Evolutionary conservation across 305 asterid species (phyloP), one percentile per base, ranked within the genome.

Genomic region (Striga hermonthica): DNA sequence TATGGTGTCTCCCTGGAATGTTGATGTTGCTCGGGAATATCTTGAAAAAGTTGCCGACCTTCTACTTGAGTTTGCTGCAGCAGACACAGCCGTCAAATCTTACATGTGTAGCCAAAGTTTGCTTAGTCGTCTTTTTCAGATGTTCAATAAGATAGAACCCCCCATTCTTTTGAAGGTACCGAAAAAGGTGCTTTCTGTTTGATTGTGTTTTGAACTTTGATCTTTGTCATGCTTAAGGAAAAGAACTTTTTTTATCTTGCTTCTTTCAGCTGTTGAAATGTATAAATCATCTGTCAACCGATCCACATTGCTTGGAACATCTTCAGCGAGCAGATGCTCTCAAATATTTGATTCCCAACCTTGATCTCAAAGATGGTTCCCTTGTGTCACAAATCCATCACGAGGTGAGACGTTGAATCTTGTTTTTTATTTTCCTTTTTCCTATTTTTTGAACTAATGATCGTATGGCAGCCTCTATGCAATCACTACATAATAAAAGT

Each of bases 301-400:
- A 94, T 71, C 97, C 97, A 56, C 95, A 91, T 76, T 94, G 99
- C 81, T 79, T 94, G 71, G 97, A 91, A 70, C 84, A 88, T 84
- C 98, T 94, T 72, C 99, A 94, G 84, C 84, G 97, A 68, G 98
- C 99, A 41, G 98, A 91, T 78, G 96, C 99, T 63, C 87, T 94
- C 75, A 88, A 84, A 72, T 84, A 94, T 83, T 84, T 94, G 83
- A 91, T 94, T 74, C 99, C 99, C 15, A 94, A 91, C 74, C 99
- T 94, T 78, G 98, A 86, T 78, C 95, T 91, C 72, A 94, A 81
- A 81, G 98, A 94, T 66, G 98, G 96, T 62, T 76, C 95, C 72
- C 95, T 91, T 72, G 90, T 91, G 73, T 76, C 93, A 61, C 90
- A 88, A 75, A 94, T 94, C 69, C 99, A 94, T 82, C 88, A 88